Conservation (phyloP, 2,329 filamentous ascomycete genomes). For the Fusarium drepaniforme region DNA sequence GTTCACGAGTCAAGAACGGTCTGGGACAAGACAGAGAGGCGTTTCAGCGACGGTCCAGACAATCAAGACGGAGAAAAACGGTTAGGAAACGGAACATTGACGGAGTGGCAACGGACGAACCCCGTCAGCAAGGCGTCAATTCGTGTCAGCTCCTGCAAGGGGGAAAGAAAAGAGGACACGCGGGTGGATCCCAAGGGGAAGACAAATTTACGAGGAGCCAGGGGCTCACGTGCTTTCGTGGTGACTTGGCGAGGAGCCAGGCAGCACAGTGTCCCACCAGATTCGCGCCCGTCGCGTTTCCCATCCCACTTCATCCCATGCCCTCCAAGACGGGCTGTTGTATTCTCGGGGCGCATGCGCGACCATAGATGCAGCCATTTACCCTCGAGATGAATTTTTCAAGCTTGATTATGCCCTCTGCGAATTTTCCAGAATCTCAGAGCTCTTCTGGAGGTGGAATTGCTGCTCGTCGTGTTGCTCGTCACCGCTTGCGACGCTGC, state of each 20-base stretch:
- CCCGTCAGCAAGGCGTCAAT: neutral
- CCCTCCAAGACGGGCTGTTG: slow-evolving; percentile 48
- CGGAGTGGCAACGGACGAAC: slow-evolving; percentile 15
- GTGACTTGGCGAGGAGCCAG: slow-evolving; percentile 52
- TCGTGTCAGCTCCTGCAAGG: slow-evolving; percentile 35
- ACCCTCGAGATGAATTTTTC: slow-evolving; percentile 19
- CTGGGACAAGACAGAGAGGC: neutral
- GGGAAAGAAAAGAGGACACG: slow-evolving; percentile 31
- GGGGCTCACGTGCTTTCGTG: slow-evolving; percentile 59
- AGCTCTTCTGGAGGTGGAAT: slow-evolving; percentile 37
- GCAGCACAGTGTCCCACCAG: slow-evolving; percentile 50
- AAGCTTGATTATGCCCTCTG: fast-evolving
- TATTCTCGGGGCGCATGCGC: slow-evolving; percentile 19
- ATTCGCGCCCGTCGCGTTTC: slow-evolving; percentile 59
- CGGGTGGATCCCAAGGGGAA: slow-evolving; percentile 17
- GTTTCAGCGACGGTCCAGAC: slow-evolving; percentile 21
- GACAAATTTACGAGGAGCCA: slow-evolving; percentile 24
- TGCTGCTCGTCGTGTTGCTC: slow-evolving; percentile 18
- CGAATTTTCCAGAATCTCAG: slow-evolving; percentile 42
- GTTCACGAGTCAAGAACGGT: slow-evolving; percentile 5
- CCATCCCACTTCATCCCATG: slow-evolving; percentile 54
- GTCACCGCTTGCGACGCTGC: slow-evolving; percentile 19
- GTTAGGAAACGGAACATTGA: slow-evolving; percentile 21
- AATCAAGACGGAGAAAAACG: neutral
- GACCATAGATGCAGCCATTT: slow-evolving; percentile 46